Evolutionary conservation across 495 filamentous ascomycete species (phyloP), one percentile per base, ranked within the genome.

Genomic region (Haplographium delicatum): DNA sequence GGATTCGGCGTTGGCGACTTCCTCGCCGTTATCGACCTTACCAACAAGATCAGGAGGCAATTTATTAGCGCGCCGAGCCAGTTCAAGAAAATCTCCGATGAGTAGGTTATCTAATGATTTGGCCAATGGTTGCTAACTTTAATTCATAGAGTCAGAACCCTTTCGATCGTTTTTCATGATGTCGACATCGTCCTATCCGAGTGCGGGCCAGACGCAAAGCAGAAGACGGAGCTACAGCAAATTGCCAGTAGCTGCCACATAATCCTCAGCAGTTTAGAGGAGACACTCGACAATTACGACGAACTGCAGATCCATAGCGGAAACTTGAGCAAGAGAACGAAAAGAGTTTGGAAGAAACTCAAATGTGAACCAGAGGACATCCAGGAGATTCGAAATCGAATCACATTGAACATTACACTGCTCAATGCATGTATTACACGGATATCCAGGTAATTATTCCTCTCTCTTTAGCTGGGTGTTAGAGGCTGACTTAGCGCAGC

Each of bases 311-410:
- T 33, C 15, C 5, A 49, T 6, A 37, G 31, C 15, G 34, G 34
- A 22, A 49, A 22, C 22, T 5, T 49, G 9, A 20, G 31, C 20
- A 49, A 49, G 19, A 49, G 26, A 49, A 18, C 40, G 22, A 50
- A 50, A 16, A 23, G 31, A 41, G 47, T 42, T 31, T 65, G 64
- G 63, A 56, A 65, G 43, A 47, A 50, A 38, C 30, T 67, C 4
- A 62, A 28, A 33, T 62, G 52, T 60, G 61, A 67, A 37, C 62
- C 62, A 15, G 50, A 61, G 18, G 57, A 65, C 24, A 54, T 65
- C 35, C 24, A 45, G 10, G 53, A 62, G 5, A 43, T 65, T 40
- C 57, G 61, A 10, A 34, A 30, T 41, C 53, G 62, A 20, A 51
- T 62, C 18, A 56, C 25, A 8, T 28, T 25, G 16, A 60, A 63